Conservation (phyloP, 2,329 filamentous ascomycete genomes). For the Aureobasidium sp. region DNA sequence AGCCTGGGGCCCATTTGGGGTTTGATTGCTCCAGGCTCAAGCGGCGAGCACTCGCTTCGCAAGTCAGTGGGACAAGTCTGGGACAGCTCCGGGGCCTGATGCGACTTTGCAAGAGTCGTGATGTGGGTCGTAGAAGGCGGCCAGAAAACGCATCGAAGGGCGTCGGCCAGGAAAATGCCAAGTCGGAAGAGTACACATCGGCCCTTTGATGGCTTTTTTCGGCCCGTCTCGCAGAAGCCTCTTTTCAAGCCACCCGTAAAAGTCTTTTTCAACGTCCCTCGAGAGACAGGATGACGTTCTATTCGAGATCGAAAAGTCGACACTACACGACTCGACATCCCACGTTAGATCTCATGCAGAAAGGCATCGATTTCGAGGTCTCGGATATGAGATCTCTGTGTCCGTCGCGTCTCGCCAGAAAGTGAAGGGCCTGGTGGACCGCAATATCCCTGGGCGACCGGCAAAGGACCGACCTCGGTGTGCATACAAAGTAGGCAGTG, state of each 20-base stretch:
- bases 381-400: background rate
- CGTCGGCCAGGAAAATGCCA: background rate
- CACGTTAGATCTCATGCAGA: background rate
- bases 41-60: background rate
- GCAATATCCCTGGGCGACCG: conserved; percentile 4
- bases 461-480: conserved; percentile 16
- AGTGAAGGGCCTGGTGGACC: background rate
- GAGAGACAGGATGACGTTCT: background rate
- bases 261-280: conserved; percentile 14
- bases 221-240: conserved; percentile 10
- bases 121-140: conserved; percentile 11
- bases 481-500: background rate
- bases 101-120: background rate
- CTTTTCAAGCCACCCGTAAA: conserved; percentile 9
- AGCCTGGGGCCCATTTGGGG: conserved; percentile 11
- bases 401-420: background rate
- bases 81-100: conserved; percentile 10
- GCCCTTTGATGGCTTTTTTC: conserved; percentile 14
- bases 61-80: conserved; percentile 6
- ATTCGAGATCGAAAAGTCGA: background rate
- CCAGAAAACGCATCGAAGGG: conserved; percentile 12
- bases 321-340: background rate
- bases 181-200: conserved; percentile 5
- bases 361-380: background rate
- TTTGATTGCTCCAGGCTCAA: conserved; percentile 14